A percentile compares a stretch with the other conserved stretches of the same genome.
Evolutionary conservation across 495 filamentous ascomycete species (phyloP).

Genomic region (Xylaria cubensis): DNA sequence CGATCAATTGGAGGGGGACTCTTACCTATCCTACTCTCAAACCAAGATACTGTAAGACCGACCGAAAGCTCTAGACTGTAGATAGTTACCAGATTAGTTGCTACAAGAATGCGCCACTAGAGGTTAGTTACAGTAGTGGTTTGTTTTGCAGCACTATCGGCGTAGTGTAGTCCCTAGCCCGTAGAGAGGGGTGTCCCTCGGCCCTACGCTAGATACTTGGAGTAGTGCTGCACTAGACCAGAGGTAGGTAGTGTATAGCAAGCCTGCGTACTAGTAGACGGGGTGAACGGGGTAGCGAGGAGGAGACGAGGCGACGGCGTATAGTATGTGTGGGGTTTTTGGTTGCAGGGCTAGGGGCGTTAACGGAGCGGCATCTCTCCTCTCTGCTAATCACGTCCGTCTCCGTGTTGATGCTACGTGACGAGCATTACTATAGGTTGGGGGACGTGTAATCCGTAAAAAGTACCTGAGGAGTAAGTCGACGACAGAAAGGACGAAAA

Average conservation of each 20-base stretch:
- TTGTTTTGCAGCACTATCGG: conserved; percentile 15
- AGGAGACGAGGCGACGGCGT: not conserved
- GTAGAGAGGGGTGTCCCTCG: conserved; percentile 12
- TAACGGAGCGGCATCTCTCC: conserved; percentile 20
- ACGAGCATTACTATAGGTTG: conserved; percentile 9
- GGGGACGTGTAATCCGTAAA: conserved; percentile 16
- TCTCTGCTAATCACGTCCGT: conserved; percentile 21
- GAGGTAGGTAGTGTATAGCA: not conserved
- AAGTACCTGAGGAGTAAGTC: conserved; percentile 10
- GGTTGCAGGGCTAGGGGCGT: conserved; percentile 24
- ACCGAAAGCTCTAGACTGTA: conserved; percentile 23
- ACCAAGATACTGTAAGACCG: conserved; percentile 1
- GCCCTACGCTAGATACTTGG: conserved; percentile 12
- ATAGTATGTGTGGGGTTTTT: conserved; percentile 9
- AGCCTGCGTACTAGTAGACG: not conserved
- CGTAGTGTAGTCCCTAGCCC: conserved; percentile 1
- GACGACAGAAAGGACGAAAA: not conserved
- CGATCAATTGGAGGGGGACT: conserved; percentile 6
- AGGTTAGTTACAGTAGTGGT: conserved; percentile 19
- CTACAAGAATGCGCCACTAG: conserved; percentile 12
- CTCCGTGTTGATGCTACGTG: conserved; percentile 18
- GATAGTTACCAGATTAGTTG: conserved; percentile 15
- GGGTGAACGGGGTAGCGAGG: conserved; percentile 1
- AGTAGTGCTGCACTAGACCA: not conserved
- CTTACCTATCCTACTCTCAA: not conserved